phyloP scores from a whole-genome alignment of 208 protist species.

The Leishmania mexicana region DNA sequence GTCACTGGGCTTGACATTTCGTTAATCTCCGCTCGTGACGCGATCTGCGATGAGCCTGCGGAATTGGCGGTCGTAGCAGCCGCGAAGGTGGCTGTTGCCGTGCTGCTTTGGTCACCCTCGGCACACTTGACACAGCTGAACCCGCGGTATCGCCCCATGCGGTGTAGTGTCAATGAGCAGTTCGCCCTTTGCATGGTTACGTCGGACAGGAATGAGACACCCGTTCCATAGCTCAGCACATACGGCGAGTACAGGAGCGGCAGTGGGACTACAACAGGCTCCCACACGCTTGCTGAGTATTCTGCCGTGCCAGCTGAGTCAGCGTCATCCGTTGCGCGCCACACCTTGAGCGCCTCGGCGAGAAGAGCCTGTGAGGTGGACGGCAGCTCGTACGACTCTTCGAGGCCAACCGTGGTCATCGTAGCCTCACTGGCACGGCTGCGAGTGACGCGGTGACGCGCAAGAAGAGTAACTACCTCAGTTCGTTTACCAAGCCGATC shows the following conservation, averaged over 20 bases:
- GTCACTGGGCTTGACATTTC: conserved; percentile 7
- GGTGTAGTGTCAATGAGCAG: conserved; percentile 25
- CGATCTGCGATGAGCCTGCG: background rate
- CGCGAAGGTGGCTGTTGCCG: background rate
- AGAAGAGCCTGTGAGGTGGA: background rate
- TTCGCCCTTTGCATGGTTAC: background rate
- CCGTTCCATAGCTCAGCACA: conserved; percentile 13
- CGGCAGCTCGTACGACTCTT: conserved; percentile 30
- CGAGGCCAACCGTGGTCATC: conserved; percentile 12
- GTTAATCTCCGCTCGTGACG: background rate
- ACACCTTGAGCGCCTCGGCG: conserved; percentile 10
- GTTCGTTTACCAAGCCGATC: conserved; percentile 1
- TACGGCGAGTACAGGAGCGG: conserved; percentile 29
- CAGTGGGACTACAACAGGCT: background rate
- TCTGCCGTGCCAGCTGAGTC: background rate
- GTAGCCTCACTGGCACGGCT: conserved; percentile 13
- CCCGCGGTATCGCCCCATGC: conserved; percentile 13
- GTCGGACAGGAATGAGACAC: conserved; percentile 2
- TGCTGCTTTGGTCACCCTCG: conserved; percentile 3
- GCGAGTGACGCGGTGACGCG: conserved; percentile 22
- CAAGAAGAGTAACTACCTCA: background rate
- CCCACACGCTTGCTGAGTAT: background rate
- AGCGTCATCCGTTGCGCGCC: conserved; percentile 16
- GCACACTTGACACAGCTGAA: conserved; percentile 21
- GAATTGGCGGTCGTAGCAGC: background rate